Percentiles rank a stretch among this genome's conserved stretches.
Conservation (phyloP, 2,329 filamentous ascomycete species). For the Xylaria sp. region DNA sequence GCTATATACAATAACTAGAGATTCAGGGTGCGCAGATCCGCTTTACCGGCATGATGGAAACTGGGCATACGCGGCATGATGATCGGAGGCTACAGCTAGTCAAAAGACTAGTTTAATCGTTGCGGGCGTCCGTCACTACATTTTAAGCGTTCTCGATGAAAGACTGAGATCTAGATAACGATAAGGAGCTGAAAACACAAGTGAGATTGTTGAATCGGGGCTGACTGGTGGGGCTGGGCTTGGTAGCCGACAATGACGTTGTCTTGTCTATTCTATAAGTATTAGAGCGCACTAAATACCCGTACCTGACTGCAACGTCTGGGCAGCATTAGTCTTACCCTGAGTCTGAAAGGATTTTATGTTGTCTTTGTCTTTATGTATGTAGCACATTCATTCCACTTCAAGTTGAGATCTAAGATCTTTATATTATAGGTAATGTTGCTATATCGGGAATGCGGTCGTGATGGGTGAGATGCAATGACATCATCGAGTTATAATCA, state of each 20-base stretch:
- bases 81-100: neutral
- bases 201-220: neutral
- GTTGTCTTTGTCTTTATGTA: neutral
- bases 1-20: conserved; percentile 12
- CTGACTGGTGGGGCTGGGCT: neutral
- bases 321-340: neutral
- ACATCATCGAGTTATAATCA: conserved; percentile 2
- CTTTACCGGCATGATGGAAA: neutral
- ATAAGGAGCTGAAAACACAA: neutral
- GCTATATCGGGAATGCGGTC: neutral
- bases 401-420: neutral
- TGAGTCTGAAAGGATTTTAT: neutral
- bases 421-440: neutral
- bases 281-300: neutral
- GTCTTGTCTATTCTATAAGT: neutral
- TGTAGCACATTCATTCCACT: no score
- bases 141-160: neutral
- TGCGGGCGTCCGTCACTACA: neutral
- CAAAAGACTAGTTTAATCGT: neutral
- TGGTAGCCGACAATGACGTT: conserved; percentile 8
- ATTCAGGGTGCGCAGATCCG: neutral
- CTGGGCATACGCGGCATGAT: neutral
- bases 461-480: neutral
- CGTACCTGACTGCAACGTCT: neutral
- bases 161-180: neutral